These are phyloP conservation scores for Pythium sp. DNA, from an alignment of 352 stramenopile species.

Conservation along the genomic window DNA sequence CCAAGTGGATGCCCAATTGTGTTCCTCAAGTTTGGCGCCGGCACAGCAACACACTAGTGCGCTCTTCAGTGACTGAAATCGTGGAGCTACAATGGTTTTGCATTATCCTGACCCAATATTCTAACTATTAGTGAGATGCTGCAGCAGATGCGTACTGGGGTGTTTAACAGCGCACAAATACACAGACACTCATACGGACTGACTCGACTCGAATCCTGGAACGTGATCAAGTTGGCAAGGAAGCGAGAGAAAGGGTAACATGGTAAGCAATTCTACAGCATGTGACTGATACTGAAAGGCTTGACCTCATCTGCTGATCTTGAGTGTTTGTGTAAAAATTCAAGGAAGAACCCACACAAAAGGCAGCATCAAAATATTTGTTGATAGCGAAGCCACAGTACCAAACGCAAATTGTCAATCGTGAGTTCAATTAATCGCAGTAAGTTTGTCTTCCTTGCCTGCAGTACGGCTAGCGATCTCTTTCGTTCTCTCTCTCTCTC, in stretches of 20 bases:
- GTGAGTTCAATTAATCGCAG: not conserved
- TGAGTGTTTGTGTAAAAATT: not conserved
- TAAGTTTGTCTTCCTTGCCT: not conserved
- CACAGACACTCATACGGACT: not conserved
- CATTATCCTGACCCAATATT: not conserved
- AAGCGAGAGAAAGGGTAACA: not conserved
- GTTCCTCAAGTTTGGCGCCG: not conserved
- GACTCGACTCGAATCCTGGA: not conserved
- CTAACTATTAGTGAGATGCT: not conserved
- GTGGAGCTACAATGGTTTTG: not conserved
- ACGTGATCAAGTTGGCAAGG: not conserved
- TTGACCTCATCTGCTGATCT: not conserved
- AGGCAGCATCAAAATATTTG: not conserved
- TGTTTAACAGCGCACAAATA: not conserved
- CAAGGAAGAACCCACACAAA: not conserved
- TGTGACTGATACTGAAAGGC: not conserved
- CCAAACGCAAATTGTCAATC: not conserved
- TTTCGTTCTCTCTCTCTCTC: not conserved
- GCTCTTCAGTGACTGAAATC: not conserved
- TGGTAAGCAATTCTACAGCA: not conserved
- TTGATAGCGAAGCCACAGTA: not conserved
- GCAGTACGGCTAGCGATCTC: not conserved
- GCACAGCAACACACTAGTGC: not conserved
- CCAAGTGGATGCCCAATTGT: not conserved
- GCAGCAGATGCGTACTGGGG: not conserved